Base-by-base conservation (phyloP, 352 stramenopile genomes). In the Phytophthora idaei region DNA sequence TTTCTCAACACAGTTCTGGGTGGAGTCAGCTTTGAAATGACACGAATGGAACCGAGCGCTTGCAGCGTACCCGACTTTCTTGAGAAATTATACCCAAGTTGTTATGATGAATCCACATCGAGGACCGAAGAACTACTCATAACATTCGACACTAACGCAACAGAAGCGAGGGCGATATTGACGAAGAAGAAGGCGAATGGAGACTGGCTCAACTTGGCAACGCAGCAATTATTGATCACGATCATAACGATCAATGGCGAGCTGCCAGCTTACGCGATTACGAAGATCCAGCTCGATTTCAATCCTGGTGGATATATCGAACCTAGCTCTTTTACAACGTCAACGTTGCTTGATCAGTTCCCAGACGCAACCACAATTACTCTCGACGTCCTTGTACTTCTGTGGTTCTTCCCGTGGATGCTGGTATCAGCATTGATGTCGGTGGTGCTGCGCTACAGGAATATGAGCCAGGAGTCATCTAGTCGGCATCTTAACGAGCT, bases 1-100 rank as follows among this genome's bases (percentile, higher is more conserved):
- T 59, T 28, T 2, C 64, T 80, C 29, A 81, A 87, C 52, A 74
- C 73, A 31, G 65, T 83, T 21, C 51, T 87, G 1, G 76, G 74
- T 6, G 73, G 58, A 36, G 71, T 85, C 3, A 63, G 63, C 11
- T 76, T 87, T 29, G 8, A 70, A 11, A 63, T 73, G 1, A 64
- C 54, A 1, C 21, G 14, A 9, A 76, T 69, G 21, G 7, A 31
- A 4, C 28, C 61, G 2, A 14, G 25, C 21, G 11, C 76, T 64
- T 67, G 25, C 42, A 9, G 57, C 54, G 29, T 45, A 7, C 45
- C 31, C 8, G 57, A 56, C 2, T 51, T 64, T 34, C 47, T 64
- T 9, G 27, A 57, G 1, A 41, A 39, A 8, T 15, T 64, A 3
- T 57, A 64, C 39, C 46, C 47, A 21, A 64, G 17, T 36, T 64